phyloP scores from a whole-genome alignment of 2,329 filamentous ascomycete species.

The Microdochium nivale region DNA sequence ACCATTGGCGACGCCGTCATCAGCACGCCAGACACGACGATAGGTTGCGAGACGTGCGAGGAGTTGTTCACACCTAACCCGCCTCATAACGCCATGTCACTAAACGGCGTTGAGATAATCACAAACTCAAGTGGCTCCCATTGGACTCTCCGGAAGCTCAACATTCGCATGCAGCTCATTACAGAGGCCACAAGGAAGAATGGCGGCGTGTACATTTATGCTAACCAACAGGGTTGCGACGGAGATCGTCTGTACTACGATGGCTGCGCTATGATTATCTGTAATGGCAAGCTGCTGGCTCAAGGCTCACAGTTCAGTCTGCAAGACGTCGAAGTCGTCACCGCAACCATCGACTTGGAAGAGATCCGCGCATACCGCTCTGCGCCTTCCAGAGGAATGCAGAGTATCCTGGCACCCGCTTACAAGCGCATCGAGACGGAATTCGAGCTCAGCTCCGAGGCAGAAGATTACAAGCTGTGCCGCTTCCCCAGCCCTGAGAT shows the following conservation, averaged over 20 bases:
- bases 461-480: conserved; percentile 30
- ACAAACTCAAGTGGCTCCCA: conserved; percentile 64
- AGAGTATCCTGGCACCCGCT: conserved; percentile 38
- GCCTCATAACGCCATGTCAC: conserved; percentile 21
- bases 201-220: conserved; percentile 40
- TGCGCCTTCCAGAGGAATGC: conserved; percentile 46
- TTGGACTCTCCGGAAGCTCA: conserved; percentile 50
- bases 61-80: conserved; percentile 52
- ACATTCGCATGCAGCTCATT: conserved; percentile 55
- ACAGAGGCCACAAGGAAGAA: conserved; percentile 48
- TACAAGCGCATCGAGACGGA: conserved; percentile 35
- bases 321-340: conserved; percentile 56
- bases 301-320: conserved; percentile 60
- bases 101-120: conserved; percentile 64
- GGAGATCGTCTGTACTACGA: conserved; percentile 39
- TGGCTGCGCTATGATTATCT: conserved; percentile 50
- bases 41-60: conserved; percentile 55
- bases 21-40: conserved; percentile 19
- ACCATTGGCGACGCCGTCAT: conserved; percentile 63
- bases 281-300: conserved; percentile 54
- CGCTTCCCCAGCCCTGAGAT: conserved; percentile 30
- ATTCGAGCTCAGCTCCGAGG: conserved; percentile 22
- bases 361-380: conserved; percentile 56
- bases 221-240: conserved; percentile 54
- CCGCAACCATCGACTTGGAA: conserved; percentile 61